Evolutionary conservation across 495 filamentous ascomycete species (phyloP).

Genomic region (Tetracladium marchalianum): DNA sequence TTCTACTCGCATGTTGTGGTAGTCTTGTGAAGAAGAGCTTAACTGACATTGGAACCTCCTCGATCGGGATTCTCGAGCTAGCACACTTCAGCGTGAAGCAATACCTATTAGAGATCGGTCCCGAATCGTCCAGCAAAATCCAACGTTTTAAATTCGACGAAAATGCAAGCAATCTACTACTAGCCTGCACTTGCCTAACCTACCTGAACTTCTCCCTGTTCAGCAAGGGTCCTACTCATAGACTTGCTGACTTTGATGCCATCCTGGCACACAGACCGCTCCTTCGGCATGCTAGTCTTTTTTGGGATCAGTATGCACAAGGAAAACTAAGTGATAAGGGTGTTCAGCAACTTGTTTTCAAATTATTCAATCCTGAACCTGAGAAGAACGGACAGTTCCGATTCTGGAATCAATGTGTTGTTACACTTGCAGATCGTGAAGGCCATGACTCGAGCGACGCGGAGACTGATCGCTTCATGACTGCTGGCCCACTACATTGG

Average conservation of each 20-base stretch:
- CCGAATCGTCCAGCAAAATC: neutral
- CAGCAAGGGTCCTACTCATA: neutral
- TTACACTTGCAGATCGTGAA: neutral
- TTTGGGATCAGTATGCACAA: no score
- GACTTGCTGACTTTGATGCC: neutral
- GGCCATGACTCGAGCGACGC: neutral
- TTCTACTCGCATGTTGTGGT: neutral
- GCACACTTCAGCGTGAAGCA: constrained; percentile 1
- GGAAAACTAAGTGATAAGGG: no score
- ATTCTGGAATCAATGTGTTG: neutral
- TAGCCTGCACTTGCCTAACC: neutral
- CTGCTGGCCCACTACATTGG: neutral
- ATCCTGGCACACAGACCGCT: no score
- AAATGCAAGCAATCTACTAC: neutral
- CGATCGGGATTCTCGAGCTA: neutral
- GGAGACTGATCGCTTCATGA: neutral
- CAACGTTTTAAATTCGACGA: neutral
- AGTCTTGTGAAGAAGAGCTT: neutral
- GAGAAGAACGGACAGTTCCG: neutral
- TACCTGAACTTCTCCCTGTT: neutral
- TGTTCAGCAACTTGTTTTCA: neutral
- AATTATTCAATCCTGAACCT: neutral
- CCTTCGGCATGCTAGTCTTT: no score
- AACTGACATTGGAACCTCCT: no score
- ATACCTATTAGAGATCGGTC: neutral